Conservation (phyloP, 805 yeast genomes). For the Candida nanaspora region DNA sequence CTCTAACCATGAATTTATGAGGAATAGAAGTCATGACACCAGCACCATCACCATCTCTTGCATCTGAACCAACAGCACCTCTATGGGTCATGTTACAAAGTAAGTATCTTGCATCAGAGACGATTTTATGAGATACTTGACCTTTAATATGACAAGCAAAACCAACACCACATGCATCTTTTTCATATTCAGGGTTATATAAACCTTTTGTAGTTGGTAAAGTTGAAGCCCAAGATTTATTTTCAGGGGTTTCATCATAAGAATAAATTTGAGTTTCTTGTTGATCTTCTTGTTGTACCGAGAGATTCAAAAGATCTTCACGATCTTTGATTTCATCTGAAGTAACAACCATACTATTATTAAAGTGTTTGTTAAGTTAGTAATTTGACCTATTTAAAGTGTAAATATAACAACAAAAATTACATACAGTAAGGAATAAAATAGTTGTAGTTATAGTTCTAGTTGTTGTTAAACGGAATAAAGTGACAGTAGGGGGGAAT, state of each 20-base stretch:
- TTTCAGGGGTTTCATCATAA: constrained; percentile 70
- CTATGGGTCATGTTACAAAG: constrained; percentile 98
- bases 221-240: constrained; percentile 88
- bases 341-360: constrained; percentile 17
- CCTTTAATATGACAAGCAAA: constrained; percentile 95
- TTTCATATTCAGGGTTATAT: constrained; percentile 88
- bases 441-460: too few relatives aligned
- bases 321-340: constrained; percentile 15
- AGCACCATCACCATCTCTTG: constrained; percentile 98
- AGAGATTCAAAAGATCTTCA: constrained; percentile 4
- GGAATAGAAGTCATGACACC: constrained; percentile 93
- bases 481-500: not conserved
- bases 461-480: not conserved
- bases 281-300: not conserved
- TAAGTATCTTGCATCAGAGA: constrained; percentile 79
- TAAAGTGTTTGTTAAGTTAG: too few relatives aligned
- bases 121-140: constrained; percentile 78
- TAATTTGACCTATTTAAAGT: too few relatives aligned
- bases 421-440: not conserved
- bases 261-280: constrained; percentile 35
- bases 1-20: constrained; percentile 78
- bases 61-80: constrained; percentile 95
- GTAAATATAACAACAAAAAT: not conserved
- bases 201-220: constrained; percentile 84
- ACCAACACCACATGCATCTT: constrained; percentile 99